Percentiles rank a stretch among this genome's conserved stretches.
Evolutionary conservation across 352 stramenopile genomes (phyloP).

Genomic region (Globisporangium spiculum): DNA sequence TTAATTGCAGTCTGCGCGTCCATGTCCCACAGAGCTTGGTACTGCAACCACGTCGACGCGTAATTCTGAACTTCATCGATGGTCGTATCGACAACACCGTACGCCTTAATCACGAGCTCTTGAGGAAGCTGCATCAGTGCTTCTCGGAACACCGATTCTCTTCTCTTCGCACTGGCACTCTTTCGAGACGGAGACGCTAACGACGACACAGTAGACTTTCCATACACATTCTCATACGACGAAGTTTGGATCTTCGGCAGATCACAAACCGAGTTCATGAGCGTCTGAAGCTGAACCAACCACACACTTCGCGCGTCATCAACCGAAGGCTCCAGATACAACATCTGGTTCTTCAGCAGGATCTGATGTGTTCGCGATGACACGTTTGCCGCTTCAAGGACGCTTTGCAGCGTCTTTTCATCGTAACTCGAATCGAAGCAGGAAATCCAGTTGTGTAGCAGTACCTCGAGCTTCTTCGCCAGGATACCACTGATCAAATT

Average conservation of each 20-base stretch:
- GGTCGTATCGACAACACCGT: constrained; percentile 66
- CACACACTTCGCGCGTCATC: constrained; percentile 87
- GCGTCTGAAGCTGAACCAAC: constrained; percentile 91
- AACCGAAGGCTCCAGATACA: constrained; percentile 95
- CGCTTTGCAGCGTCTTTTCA: constrained; percentile 51
- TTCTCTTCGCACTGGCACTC: constrained; percentile 46
- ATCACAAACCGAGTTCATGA: constrained; percentile 93
- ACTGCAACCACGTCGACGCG: constrained; percentile 96
- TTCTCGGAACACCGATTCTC: constrained; percentile 75
- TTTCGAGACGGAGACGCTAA: constrained; percentile 64
- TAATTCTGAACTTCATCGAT: constrained; percentile 91
- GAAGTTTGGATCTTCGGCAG: constrained; percentile 89
- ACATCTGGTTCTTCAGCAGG: constrained; percentile 94
- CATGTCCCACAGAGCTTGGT: constrained; percentile 99
- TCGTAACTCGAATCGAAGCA: constrained; percentile 64
- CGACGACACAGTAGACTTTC: constrained; percentile 55
- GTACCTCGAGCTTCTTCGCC: constrained; percentile 62
- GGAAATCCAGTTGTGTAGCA: constrained; percentile 66
- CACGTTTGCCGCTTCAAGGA: constrained; percentile 46
- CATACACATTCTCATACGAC: constrained; percentile 87
- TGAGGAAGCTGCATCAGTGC: constrained; percentile 51
- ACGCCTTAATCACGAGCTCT: constrained; percentile 74
- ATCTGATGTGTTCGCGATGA: constrained; percentile 87
- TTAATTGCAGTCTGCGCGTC: constrained; percentile 93
- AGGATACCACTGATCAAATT: constrained; percentile 83